Evolutionary conservation across 1,284 basidiomycete genomes (phyloP), one percentile per base, ranked within the genome.

Genomic region (Pseudozyma sp.): DNA sequence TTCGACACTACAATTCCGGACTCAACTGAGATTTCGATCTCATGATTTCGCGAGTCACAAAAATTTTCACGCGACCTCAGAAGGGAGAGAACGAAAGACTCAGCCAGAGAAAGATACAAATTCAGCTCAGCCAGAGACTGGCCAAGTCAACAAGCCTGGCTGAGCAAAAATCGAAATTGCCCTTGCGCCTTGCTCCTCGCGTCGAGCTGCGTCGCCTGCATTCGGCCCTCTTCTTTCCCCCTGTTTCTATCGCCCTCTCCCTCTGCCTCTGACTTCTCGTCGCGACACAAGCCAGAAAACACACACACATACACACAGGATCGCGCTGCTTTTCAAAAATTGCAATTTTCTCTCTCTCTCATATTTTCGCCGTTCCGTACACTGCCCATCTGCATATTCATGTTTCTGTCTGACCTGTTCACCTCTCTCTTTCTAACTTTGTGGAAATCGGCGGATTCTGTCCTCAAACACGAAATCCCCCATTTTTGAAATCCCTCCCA

Each of bases 271-370:
- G 25, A 31, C 25, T 31, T 31, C 25, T 31, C 25, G 25, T 31
- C 25, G 25, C 25, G 25, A 31, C 25, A 31, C 25, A 31, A 31
- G 25, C 25, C 25, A 31, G 25, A 38, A 60, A 50, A 44, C 66
- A 68, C 25, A 31, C 25, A 31, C 25, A 68, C 25, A 31, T 6
- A 31, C 25, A 31, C 25, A 31, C 25, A 54, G 50, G 47, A 55
- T 42, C 56, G 52, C 19, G 16, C 42, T 61, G 52, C 65, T 63
- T 49, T 63, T 59, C 40, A 34, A 51, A 47, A 39, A 53, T 52
- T 52, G 34, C 43, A 18, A 54, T 51, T 50, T 43, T 31, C 13
- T 40, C 21, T 55, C 50, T 45, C 19, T 8, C 38, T 11, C 16
- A 18, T 40, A 18, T 40, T 39, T 56, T 44, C 45, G 19, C 44